These are phyloP conservation scores for Paraphaeosphaeria minitans DNA, from an alignment of 2,329 filamentous ascomycete genomes.

Conservation along the genomic window DNA sequence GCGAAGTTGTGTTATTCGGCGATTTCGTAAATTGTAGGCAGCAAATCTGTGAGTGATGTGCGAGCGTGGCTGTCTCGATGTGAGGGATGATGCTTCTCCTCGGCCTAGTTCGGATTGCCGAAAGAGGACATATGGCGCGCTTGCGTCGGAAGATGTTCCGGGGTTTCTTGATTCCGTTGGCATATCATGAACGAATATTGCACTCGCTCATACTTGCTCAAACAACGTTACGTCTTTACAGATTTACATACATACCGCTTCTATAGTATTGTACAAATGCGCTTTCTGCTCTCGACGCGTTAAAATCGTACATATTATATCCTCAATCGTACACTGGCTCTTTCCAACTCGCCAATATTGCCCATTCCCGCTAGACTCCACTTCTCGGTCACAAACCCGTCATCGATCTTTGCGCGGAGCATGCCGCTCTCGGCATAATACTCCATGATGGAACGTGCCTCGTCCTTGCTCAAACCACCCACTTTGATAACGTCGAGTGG, in stretches of 20 bases:
- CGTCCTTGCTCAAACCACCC: conserved; percentile 71
- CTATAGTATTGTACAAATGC: conserved; percentile 5
- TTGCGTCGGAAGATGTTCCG: neutral
- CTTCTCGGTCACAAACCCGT: conserved; percentile 75
- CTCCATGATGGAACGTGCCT: conserved; percentile 82
- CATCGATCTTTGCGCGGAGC: conserved; percentile 71
- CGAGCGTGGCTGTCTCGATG: neutral
- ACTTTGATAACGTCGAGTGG: conserved; percentile 59
- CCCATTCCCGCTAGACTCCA: conserved; percentile 84
- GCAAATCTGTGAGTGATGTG: neutral
- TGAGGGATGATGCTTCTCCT: neutral
- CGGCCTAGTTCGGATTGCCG: neutral
- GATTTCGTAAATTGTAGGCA: neutral
- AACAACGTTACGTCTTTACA: neutral
- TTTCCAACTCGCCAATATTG: conserved; percentile 84
- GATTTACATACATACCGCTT: neutral
- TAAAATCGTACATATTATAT: conserved; percentile 24
- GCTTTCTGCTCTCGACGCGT: neutral
- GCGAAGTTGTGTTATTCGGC: no score
- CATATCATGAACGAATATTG: neutral
- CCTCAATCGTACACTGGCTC: conserved; percentile 56
- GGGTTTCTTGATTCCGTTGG: neutral
- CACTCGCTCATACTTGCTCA: neutral
- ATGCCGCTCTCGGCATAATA: conserved; percentile 91
- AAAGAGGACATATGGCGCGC: neutral